These are phyloP conservation scores for Cadophora gregata DNA, from an alignment of 2,329 filamentous ascomycete genomes.

Conservation along the genomic window DNA sequence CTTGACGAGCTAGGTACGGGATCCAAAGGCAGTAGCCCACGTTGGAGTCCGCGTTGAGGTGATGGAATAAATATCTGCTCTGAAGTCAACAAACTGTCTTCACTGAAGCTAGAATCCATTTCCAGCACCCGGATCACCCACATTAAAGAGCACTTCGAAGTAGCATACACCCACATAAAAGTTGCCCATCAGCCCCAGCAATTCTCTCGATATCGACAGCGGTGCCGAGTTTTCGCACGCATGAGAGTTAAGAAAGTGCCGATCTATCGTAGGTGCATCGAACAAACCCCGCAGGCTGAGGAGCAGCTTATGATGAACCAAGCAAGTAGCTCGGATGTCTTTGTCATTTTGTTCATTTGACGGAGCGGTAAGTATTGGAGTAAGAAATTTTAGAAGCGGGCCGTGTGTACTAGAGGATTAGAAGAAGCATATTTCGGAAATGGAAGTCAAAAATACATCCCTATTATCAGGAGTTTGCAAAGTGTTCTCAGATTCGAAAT, in stretches of 20 bases:
- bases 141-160: neutral
- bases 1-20: neutral
- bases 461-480: neutral
- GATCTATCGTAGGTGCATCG: neutral
- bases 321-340: neutral
- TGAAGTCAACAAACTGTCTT: neutral
- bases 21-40: neutral
- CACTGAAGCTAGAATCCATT: neutral
- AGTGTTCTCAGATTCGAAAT: neutral
- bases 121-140: neutral
- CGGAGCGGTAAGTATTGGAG: neutral
- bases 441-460: neutral
- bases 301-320: conserved; percentile 20
- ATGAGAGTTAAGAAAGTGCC: neutral
- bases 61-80: neutral
- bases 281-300: conserved; percentile 1
- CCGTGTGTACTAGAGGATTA: neutral
- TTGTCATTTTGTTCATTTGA: neutral
- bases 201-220: neutral
- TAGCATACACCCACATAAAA: neutral
- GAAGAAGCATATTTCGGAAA: neutral
- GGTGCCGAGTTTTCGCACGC: neutral
- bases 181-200: neutral
- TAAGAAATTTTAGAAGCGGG: neutral
- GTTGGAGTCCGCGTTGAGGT: neutral